Evolutionary conservation across 768 basidiomycete genomes (phyloP).

Genomic region (Leucogyrophana mollusca): DNA sequence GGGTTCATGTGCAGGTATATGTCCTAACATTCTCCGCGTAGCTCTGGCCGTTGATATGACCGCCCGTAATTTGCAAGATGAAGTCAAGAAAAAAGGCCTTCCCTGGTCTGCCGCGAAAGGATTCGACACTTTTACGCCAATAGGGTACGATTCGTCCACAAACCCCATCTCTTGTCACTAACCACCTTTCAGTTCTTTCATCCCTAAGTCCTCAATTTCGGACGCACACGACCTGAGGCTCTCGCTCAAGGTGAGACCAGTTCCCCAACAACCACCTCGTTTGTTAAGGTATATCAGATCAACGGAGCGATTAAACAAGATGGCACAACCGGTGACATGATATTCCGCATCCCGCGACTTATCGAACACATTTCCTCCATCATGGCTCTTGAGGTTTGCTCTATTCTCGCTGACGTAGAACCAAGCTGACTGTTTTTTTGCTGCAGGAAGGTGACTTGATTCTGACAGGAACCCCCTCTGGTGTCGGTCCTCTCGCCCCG

Average conservation of each 20-base stretch:
- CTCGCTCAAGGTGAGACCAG: constrained; percentile 59
- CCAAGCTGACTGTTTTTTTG: background rate
- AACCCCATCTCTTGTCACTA: background rate
- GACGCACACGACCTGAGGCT: constrained; percentile 79
- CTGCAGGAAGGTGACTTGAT: constrained; percentile 86
- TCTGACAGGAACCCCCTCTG: constrained; percentile 89
- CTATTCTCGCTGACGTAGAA: background rate
- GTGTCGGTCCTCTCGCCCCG: constrained; percentile 74
- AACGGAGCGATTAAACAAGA: constrained; percentile 84
- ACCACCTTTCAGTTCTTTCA: constrained; percentile 57
- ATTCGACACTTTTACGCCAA: constrained; percentile 94
- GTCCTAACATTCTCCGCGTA: constrained; percentile 26
- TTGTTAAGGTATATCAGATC: constrained; percentile 45
- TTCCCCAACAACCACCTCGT: background rate
- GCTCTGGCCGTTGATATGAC: constrained; percentile 97
- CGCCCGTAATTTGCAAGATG: constrained; percentile 91
- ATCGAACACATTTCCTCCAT: constrained; percentile 93
- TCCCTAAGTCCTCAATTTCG: constrained; percentile 65
- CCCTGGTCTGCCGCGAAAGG: constrained; percentile 98
- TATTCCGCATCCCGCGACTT: constrained; percentile 84
- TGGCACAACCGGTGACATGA: constrained; percentile 86
- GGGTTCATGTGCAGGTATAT: constrained; percentile 4
- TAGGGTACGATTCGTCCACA: constrained; percentile 55
- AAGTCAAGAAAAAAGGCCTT: constrained; percentile 88
- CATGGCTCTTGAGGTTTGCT: constrained; percentile 88